Conservation (phyloP, 2,329 filamentous ascomycete genomes). For the Aspergillus chevalieri region DNA sequence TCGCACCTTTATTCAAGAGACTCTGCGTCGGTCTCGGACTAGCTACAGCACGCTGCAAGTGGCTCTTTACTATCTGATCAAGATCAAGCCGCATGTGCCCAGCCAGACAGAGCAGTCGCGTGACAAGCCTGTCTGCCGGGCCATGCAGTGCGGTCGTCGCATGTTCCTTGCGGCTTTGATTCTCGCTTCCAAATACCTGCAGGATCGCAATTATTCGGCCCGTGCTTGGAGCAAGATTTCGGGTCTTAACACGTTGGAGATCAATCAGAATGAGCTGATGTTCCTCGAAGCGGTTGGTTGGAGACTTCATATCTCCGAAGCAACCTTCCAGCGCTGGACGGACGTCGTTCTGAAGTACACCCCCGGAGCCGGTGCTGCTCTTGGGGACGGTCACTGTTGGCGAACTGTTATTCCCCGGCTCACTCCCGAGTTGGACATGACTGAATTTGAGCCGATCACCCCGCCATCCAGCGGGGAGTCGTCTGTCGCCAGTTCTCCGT, state of each 20-base stretch:
- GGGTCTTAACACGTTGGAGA: constrained; percentile 84
- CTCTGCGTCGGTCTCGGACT: constrained; percentile 84
- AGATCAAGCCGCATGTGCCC: constrained; percentile 87
- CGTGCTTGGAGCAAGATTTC: constrained; percentile 99
- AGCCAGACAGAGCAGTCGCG: constrained; percentile 73
- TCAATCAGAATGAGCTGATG: constrained; percentile 92
- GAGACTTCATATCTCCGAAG: constrained; percentile 88
- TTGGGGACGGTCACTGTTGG: constrained; percentile 34
- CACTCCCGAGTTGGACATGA: constrained; percentile 51
- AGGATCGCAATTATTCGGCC: constrained; percentile 96
- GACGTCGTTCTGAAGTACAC: constrained; percentile 84
- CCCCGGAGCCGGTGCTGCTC: constrained; percentile 46
- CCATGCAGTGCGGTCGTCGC: constrained; percentile 88
- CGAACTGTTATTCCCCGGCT: constrained; percentile 48
- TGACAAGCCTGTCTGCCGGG: constrained; percentile 65
- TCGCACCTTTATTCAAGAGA: constrained; percentile 96
- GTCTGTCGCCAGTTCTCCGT: constrained; percentile 22
- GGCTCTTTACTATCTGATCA: constrained; percentile 88
- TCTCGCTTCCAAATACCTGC: constrained; percentile 92
- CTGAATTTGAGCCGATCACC: constrained; percentile 33
- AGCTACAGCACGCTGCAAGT: constrained; percentile 98
- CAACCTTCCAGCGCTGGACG: constrained; percentile 86
- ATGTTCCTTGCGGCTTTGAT: constrained; percentile 97
- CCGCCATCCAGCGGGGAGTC: constrained; percentile 20
- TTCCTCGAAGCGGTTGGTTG: constrained; percentile 87